A percentile compares a stretch with the other conserved stretches of the same genome.
These are phyloP conservation scores for Penicillium hesseltinei DNA, from an alignment of 2,329 filamentous ascomycete genomes.

Conservation along the genomic window DNA sequence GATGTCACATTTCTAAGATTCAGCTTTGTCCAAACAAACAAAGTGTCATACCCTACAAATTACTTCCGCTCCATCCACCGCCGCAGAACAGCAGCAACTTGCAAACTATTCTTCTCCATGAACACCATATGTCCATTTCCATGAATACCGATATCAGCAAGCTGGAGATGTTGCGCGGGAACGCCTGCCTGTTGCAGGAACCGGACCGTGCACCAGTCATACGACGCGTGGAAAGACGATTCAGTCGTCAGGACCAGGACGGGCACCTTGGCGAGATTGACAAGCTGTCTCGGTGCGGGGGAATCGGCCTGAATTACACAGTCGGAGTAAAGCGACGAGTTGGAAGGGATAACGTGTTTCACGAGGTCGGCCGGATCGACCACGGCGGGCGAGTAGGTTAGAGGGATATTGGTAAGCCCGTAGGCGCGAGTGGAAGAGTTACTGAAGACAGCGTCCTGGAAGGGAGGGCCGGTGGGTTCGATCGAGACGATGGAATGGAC, in stretches of 20 bases:
- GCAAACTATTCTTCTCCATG: slow-evolving; percentile 52
- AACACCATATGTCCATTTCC: slow-evolving; percentile 59
- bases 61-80: slow-evolving; percentile 36
- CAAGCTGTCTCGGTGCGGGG: slow-evolving; percentile 44
- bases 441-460: slow-evolving; percentile 44
- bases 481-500: slow-evolving; percentile 51
- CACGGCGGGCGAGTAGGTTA: slow-evolving; percentile 50
- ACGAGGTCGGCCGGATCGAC: slow-evolving; percentile 38
- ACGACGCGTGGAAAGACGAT: slow-evolving; percentile 52
- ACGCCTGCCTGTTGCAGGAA: slow-evolving; percentile 55
- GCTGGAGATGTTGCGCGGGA: slow-evolving; percentile 43
- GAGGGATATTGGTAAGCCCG: slow-evolving; percentile 51
- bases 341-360: slow-evolving; percentile 19
- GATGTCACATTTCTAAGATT: background rate
- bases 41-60: background rate
- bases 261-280: slow-evolving; percentile 49
- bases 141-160: slow-evolving; percentile 44
- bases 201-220: slow-evolving; percentile 54
- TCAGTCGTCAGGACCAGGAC: slow-evolving; percentile 52
- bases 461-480: slow-evolving; percentile 55
- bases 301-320: slow-evolving; percentile 40
- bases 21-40: background rate
- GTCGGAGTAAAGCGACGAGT: slow-evolving; percentile 26
- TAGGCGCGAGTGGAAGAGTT: slow-evolving; percentile 39
- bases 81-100: slow-evolving; percentile 30